Conservation (phyloP, 176 grass and related monocot species). For the Dactylis glomerata region DNA sequence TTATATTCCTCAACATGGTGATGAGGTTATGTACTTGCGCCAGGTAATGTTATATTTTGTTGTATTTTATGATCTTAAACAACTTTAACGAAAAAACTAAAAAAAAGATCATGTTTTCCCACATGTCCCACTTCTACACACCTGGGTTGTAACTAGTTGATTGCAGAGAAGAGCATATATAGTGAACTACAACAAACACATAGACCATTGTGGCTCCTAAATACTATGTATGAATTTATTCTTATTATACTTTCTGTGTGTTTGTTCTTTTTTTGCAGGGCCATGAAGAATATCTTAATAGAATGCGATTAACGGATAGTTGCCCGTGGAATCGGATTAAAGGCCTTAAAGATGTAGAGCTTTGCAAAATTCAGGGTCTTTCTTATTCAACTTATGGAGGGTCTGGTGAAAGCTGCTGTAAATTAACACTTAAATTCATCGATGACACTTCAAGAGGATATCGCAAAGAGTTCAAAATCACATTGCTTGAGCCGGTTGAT, state of each 20-base stretch:
- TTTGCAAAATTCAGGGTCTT: slow-evolving; percentile 73
- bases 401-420: slow-evolving; percentile 94
- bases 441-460: slow-evolving; percentile 52
- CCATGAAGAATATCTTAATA: slow-evolving; percentile 69
- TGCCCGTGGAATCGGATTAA: slow-evolving; percentile 58
- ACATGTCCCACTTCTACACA: background rate
- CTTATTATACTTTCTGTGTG: slow-evolving; percentile 17
- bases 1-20: slow-evolving; percentile 90
- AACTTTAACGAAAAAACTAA: background rate
- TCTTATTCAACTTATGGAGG: slow-evolving; percentile 74
- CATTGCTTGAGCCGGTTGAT: slow-evolving; percentile 64
- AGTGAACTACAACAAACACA: slow-evolving; percentile 5
- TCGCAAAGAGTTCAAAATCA: slow-evolving; percentile 58
- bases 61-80: background rate
- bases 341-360: slow-evolving; percentile 74
- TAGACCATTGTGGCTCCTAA: background rate
- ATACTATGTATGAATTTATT: slow-evolving; percentile 5
- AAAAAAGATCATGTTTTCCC: background rate
- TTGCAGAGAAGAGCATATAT: background rate
- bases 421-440: slow-evolving; percentile 63
- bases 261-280: slow-evolving; percentile 53
- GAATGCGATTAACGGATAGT: slow-evolving; percentile 22
- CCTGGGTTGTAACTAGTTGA: background rate
- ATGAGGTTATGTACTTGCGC: slow-evolving; percentile 83
- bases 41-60: slow-evolving; percentile 61